phyloP scores from a whole-genome alignment of 768 basidiomycete species.

The Tricholoma bakamatsutake region DNA sequence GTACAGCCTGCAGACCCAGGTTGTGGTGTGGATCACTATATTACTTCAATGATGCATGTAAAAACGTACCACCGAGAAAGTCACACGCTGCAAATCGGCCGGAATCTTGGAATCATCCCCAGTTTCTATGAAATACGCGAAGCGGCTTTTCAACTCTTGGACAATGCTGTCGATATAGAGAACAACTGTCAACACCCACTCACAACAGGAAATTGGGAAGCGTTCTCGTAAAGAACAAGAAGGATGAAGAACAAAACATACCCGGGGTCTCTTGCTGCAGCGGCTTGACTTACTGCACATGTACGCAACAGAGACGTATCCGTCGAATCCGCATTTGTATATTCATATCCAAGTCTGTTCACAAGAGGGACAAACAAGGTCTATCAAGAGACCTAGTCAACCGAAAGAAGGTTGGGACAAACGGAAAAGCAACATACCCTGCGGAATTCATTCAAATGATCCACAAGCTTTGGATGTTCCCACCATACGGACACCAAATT shows the following conservation, averaged over 20 bases:
- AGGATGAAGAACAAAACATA: conserved; percentile 10
- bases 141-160: conserved; percentile 63
- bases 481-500: conserved; percentile 70
- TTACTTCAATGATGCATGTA: neutral
- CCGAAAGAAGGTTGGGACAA: neutral
- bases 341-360: conserved; percentile 74
- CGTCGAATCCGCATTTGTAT: conserved; percentile 53
- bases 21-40: conserved; percentile 1
- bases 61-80: conserved; percentile 45
- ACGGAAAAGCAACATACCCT: conserved; percentile 34
- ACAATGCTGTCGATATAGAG: conserved; percentile 46
- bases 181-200: conserved; percentile 3
- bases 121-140: conserved; percentile 61
- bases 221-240: neutral
- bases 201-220: neutral
- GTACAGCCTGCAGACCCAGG: conserved; percentile 50
- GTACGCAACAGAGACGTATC: conserved; percentile 73
- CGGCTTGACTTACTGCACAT: conserved; percentile 54
- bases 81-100: conserved; percentile 62
- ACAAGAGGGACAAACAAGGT: conserved; percentile 70
- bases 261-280: conserved; percentile 19
- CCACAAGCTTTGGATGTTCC: conserved; percentile 58
- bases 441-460: conserved; percentile 53
- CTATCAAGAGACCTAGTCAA: conserved; percentile 26
- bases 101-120: conserved; percentile 77